Evolutionary conservation across 164 flowering plant species (phyloP), one percentile per base, ranked within the genome.

Genomic region (Tetracentron sinense): DNA sequence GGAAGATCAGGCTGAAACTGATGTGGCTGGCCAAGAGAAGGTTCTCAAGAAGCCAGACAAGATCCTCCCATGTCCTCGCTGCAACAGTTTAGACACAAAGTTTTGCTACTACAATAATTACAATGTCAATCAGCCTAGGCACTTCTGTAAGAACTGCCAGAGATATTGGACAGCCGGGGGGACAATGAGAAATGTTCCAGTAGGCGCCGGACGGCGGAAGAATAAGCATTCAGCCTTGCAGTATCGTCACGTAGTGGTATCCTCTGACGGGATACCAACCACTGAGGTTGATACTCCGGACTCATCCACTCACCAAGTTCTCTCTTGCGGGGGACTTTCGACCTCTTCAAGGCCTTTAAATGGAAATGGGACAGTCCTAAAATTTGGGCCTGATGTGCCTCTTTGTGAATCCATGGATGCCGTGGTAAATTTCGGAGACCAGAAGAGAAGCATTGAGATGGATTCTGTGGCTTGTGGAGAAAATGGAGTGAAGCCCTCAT

Each of bases 111-210:
- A 77, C 71, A 82, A 82, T 35, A 82, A 82, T 64, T 82, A 82
- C 66, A 82, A 79, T 64, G 85, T 79, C 11, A 79, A 79, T 68
- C 85, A 82, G 62, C 85, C 83, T 54, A 69, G 85, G 66, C 83
- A 82, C 42, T 79, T 71, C 70, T 82, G 85, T 68, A 74, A 70
- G 66, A 77, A 76, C 42, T 82, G 85, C 68, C 85, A 77, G 52
- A 71, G 85, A 54, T 82, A 82, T 69, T 82, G 85, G 85, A 82
- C 85, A 1, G 85, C 83, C 22, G 85, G 85, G 11, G 83, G 85
- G 30, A 77, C 81, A 6, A 73, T 77, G 72, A 73, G 85, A 67
- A 82, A 79, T 66, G 83, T 82, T 54, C 81, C 83, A 27, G 61
- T 82, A 12, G 85, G 85, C 35, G 83, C 85, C 46, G 82, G 85